Conservation (phyloP, 257 asterid genomes). For the Rauvolfia tetraphylla region DNA sequence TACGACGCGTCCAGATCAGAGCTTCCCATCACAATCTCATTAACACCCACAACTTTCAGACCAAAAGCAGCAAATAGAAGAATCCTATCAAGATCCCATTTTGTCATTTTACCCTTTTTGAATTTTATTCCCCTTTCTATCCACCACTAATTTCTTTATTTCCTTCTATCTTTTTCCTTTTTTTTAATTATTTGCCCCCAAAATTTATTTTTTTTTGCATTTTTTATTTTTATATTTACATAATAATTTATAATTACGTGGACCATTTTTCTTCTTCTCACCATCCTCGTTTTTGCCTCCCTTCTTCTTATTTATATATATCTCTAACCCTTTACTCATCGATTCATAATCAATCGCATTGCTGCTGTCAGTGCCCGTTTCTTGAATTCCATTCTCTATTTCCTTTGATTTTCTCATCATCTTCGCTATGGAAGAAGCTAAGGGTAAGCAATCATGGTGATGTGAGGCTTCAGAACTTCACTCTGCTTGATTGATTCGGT, state of each 20-base stretch:
- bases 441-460: conserved; percentile 19
- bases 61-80: not conserved
- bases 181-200: not conserved
- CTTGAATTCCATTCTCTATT: not conserved
- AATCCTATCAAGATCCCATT: not conserved
- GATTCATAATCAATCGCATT: not conserved
- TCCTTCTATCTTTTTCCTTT: not conserved
- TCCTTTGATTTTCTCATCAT: not conserved
- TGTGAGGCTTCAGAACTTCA: not conserved
- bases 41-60: not conserved
- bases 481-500: not conserved
- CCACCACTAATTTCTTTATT: conserved; percentile 1
- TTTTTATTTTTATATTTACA: not conserved
- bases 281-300: conserved; percentile 5
- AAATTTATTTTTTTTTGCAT: too few relatives aligned
- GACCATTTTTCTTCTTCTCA: conserved; percentile 11
- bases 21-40: not conserved
- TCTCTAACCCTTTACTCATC: not conserved
- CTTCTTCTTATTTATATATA: not conserved
- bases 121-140: not conserved
- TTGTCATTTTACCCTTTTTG: not conserved
- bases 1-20: not conserved
- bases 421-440: conserved; percentile 34
- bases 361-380: not conserved
- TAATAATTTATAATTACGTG: conserved; percentile 22